Conservation (phyloP, 2,329 filamentous ascomycete species). For the Cytospora piceae region DNA sequence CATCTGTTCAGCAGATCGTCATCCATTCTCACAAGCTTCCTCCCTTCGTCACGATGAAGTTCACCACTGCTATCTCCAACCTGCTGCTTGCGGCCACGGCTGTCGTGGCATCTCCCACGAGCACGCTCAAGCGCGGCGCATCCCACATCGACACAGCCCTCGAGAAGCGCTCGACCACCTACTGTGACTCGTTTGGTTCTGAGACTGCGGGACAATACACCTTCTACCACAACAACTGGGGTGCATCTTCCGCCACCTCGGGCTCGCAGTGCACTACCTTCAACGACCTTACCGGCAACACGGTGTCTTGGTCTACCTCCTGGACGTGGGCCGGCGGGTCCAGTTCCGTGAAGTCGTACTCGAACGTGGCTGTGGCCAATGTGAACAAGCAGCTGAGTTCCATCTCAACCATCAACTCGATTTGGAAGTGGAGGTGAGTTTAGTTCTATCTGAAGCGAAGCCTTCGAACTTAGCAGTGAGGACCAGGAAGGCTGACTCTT, state of each 20-base stretch:
- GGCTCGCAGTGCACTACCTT: slow-evolving; percentile 50
- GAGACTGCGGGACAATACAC: slow-evolving; percentile 40
- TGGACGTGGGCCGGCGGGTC: slow-evolving; percentile 48
- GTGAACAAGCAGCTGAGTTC: slow-evolving; percentile 40
- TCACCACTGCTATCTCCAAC: slow-evolving; percentile 6
- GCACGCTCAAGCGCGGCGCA: slow-evolving; percentile 8
- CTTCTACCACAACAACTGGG: slow-evolving; percentile 59
- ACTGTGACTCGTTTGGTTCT: slow-evolving; percentile 15
- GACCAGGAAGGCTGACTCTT: neutral
- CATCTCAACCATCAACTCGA: slow-evolving; percentile 42
- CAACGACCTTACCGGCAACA: slow-evolving; percentile 40
- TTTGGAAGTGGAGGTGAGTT: slow-evolving; percentile 44
- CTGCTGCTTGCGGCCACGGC: slow-evolving; percentile 16
- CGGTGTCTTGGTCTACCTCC: slow-evolving; percentile 46
- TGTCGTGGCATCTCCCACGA: slow-evolving; percentile 10
- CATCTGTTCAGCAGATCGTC: neutral
- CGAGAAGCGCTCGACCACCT: slow-evolving; percentile 22
- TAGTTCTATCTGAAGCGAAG: neutral
- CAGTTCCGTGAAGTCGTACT: slow-evolving; percentile 49
- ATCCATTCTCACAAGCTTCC: too few species aligned
- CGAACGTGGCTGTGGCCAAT: slow-evolving; percentile 45
- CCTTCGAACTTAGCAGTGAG: neutral
- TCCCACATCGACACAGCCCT: slow-evolving; percentile 20
- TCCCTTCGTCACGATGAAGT: slow-evolving; percentile 12
- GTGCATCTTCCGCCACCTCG: slow-evolving; percentile 40